phyloP scores from a whole-genome alignment of 768 basidiomycete genomes.

The Hemileccinum rubropunctum region DNA sequence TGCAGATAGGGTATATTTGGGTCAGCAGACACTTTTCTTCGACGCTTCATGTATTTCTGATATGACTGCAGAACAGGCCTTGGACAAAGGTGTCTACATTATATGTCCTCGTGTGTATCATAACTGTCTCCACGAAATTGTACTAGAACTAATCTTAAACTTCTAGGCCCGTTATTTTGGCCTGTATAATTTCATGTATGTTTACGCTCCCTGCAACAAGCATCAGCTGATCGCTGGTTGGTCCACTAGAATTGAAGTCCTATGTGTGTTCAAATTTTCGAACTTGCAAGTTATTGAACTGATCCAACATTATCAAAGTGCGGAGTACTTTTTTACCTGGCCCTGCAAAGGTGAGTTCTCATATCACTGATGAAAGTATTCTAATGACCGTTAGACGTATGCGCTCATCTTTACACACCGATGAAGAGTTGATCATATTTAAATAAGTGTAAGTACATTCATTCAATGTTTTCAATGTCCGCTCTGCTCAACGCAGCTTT shows the following conservation, averaged over 20 bases:
- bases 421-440: too few species aligned
- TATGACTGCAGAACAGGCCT: background rate
- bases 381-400: too few species aligned
- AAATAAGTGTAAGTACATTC: too few species aligned
- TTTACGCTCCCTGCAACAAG: background rate
- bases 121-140: background rate
- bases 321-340: background rate
- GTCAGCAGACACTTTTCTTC: background rate
- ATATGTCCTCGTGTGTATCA: background rate
- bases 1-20: background rate
- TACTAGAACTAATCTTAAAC: background rate
- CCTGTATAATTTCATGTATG: background rate
- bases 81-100: background rate
- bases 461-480: too few species aligned
- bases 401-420: too few species aligned
- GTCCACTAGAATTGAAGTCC: too few species aligned
- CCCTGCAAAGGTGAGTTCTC: background rate
- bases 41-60: background rate
- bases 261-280: background rate
- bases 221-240: background rate
- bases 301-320: background rate
- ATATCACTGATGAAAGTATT: too few species aligned
- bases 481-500: too few species aligned
- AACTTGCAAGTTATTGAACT: background rate
- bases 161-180: background rate